phyloP scores from a whole-genome alignment of 352 stramenopile genomes.

The Phytopythium kandeliae region DNA sequence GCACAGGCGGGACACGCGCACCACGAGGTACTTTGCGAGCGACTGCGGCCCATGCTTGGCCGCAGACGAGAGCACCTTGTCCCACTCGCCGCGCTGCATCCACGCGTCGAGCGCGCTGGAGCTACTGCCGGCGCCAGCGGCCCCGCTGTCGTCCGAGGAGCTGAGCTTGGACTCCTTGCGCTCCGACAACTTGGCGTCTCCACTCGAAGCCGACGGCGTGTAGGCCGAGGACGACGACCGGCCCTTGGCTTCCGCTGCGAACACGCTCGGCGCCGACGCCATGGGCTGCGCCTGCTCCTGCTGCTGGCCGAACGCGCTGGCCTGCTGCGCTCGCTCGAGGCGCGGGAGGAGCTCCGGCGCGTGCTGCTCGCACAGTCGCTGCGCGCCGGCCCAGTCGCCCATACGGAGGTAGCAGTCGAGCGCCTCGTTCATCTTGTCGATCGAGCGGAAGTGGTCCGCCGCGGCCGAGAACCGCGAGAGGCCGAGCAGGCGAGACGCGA shows the following conservation, averaged over 20 bases:
- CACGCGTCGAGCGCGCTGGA: constrained; percentile 84
- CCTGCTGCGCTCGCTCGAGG: constrained; percentile 77
- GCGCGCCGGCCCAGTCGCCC: constrained; percentile 69
- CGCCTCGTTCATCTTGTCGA: constrained; percentile 91
- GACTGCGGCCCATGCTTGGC: constrained; percentile 69
- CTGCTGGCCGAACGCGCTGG: constrained; percentile 58
- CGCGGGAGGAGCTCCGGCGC: constrained; percentile 72
- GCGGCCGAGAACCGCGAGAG: constrained; percentile 85
- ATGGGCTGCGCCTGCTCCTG: constrained; percentile 10
- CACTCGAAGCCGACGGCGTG: constrained; percentile 30
- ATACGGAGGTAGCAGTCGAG: constrained; percentile 81
- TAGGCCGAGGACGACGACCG: constrained; percentile 23
- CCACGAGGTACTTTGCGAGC: constrained; percentile 84
- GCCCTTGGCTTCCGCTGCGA: constrained; percentile 46
- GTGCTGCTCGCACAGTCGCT: constrained; percentile 77
- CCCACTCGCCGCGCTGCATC: constrained; percentile 92
- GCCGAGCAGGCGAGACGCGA: constrained; percentile 73
- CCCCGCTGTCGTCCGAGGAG: constrained; percentile 25
- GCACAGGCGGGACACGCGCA: constrained; percentile 62
- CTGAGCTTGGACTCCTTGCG: constrained; percentile 52
- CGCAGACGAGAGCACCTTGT: constrained; percentile 86
- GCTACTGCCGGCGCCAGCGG: constrained; percentile 24
- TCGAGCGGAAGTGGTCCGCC: constrained; percentile 84
- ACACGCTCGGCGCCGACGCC: constrained; percentile 3
- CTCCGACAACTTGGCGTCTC: constrained; percentile 42